Conservation (phyloP, 257 asterid genomes). For the Leptodermis oblonga region DNA sequence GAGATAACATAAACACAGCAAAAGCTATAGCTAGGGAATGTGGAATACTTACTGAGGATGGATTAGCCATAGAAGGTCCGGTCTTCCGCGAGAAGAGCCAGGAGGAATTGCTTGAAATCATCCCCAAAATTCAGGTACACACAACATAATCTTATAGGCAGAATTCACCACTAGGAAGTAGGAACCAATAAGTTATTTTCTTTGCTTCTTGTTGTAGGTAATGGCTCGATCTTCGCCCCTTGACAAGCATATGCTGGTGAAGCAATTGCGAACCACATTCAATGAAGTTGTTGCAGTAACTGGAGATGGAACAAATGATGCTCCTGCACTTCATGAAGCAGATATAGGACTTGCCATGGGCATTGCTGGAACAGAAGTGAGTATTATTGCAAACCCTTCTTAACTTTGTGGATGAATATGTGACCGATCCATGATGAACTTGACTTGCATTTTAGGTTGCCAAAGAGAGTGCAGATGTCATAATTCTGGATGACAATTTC, state of each 20-base stretch:
- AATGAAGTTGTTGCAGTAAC: conserved; percentile 96
- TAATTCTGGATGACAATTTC: conserved; percentile 85
- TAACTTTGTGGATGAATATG: background rate
- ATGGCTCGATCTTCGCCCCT: conserved; percentile 98
- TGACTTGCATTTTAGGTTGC: conserved; percentile 51
- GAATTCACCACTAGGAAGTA: no score
- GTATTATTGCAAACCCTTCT: background rate
- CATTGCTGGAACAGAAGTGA: conserved; percentile 95
- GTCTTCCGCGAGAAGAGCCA: conserved; percentile 71
- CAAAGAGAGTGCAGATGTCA: conserved; percentile 93
- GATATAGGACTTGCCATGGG: conserved; percentile 99
- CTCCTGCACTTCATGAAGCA: conserved; percentile 98
- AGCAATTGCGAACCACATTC: conserved; percentile 75
- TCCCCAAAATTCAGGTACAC: conserved; percentile 88
- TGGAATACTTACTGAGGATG: conserved; percentile 90
- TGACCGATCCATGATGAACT: background rate
- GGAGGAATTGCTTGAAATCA: conserved; percentile 62
- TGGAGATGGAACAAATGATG: conserved; percentile 97
- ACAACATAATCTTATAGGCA: background rate
- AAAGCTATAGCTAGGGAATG: conserved; percentile 94
- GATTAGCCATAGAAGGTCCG: conserved; percentile 91
- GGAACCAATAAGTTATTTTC: background rate
- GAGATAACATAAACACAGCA: conserved; percentile 90
- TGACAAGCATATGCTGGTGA: conserved; percentile 87
- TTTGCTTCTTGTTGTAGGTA: conserved; percentile 36